Evolutionary conservation across 768 basidiomycete genomes (phyloP).

Genomic region (Kwoniella dejecticola): DNA sequence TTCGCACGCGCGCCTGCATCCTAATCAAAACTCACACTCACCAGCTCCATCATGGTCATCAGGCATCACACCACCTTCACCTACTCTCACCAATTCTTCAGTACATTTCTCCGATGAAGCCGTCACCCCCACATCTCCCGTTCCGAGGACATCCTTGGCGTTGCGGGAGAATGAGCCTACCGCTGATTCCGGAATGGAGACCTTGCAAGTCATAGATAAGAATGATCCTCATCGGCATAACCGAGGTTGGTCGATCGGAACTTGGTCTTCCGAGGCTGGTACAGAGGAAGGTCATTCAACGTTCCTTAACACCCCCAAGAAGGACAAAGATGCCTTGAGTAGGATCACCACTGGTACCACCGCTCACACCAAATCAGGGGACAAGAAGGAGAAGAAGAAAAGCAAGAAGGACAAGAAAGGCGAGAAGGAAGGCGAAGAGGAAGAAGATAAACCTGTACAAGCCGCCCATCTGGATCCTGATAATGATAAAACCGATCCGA

Average conservation of each 20-base stretch:
- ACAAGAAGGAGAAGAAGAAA: conserved; percentile 21
- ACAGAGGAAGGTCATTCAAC: conserved; percentile 21
- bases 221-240: conserved; percentile 26
- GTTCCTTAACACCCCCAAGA: neutral
- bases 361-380: conserved; percentile 16
- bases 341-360: conserved; percentile 22
- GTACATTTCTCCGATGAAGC: conserved; percentile 47
- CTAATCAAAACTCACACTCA: conserved; percentile 17
- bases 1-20: conserved; percentile 16
- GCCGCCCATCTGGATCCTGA: conserved; percentile 51
- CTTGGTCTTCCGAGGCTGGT: conserved; percentile 38
- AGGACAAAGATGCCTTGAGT: conserved; percentile 17
- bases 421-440: conserved; percentile 24
- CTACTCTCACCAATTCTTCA: conserved; percentile 41
- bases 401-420: conserved; percentile 16
- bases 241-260: conserved; percentile 37
- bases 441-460: conserved; percentile 1
- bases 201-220: conserved; percentile 35
- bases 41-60: conserved; percentile 37
- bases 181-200: conserved; percentile 39
- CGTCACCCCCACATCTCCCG: conserved; percentile 31
- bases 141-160: conserved; percentile 35
- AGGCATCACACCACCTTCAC: conserved; percentile 40
- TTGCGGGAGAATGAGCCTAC: conserved; percentile 53
- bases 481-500: conserved; percentile 61